Conservation (phyloP, 192 early-diverging fungal genomes). For the Borealophlyctis nickersoniae region DNA sequence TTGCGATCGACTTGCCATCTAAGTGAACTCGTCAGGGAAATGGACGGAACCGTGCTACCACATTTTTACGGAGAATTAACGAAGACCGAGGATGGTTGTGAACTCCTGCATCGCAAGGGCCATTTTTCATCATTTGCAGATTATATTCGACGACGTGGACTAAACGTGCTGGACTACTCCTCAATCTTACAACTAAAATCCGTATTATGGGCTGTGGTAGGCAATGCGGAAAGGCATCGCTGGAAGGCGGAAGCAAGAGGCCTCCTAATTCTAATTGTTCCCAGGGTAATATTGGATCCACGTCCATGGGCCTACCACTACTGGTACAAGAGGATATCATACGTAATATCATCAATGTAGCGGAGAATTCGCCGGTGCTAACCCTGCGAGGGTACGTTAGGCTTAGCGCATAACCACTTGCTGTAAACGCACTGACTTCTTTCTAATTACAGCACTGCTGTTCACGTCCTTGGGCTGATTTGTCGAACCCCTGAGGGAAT, state of each 20-base stretch:
- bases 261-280: neutral
- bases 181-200: conserved; percentile 63
- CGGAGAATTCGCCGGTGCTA: conserved; percentile 61
- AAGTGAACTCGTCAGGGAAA: conserved; percentile 1
- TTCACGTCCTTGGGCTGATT: conserved; percentile 69
- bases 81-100: conserved; percentile 71
- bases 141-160: conserved; percentile 49
- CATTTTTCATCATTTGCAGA: conserved; percentile 67
- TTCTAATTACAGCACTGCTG: conserved; percentile 64
- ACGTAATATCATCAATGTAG: conserved; percentile 67
- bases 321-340: conserved; percentile 70
- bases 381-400: conserved; percentile 75
- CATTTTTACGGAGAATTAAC: conserved; percentile 82
- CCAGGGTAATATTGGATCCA: conserved; percentile 75
- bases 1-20: neutral
- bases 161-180: conserved; percentile 30
- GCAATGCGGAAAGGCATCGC: conserved; percentile 17
- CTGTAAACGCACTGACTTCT: no score
- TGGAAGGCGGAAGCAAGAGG: no score
- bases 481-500: conserved; percentile 66
- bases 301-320: conserved; percentile 63
- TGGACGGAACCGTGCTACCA: conserved; percentile 41
- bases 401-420: no score
- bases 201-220: conserved; percentile 74
- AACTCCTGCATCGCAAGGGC: conserved; percentile 56